Evolutionary conservation across 768 basidiomycete species (phyloP).

Genomic region (Rhizopogon rudus): DNA sequence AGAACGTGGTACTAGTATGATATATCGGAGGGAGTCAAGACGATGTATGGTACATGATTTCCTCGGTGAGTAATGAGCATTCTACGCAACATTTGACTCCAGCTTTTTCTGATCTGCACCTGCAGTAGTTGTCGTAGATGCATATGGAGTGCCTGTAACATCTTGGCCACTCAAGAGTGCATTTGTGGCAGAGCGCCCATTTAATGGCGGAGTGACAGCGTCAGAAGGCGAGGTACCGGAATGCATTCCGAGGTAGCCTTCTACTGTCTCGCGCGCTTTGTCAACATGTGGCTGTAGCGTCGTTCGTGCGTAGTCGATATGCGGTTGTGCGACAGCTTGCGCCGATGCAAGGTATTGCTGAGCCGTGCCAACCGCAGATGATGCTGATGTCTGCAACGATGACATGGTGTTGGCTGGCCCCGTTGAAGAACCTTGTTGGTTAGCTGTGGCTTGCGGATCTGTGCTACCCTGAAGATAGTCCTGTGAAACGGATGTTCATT

Average conservation of each 20-base stretch:
- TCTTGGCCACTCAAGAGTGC: constrained; percentile 35
- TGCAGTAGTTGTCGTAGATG: constrained; percentile 8
- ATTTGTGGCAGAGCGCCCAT: constrained; percentile 24
- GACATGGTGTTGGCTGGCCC: constrained; percentile 23
- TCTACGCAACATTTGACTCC: constrained; percentile 3
- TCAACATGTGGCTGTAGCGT: constrained; percentile 29
- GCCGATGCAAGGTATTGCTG: constrained; percentile 25
- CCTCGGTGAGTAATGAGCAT: background rate
- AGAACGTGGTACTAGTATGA: too few relatives aligned
- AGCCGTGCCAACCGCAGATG: constrained; percentile 24
- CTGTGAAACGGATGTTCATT: background rate
- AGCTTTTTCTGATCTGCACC: background rate
- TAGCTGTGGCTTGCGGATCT: constrained; percentile 2
- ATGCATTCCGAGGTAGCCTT: constrained; percentile 12
- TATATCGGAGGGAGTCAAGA: too few relatives aligned
- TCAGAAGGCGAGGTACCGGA: constrained; percentile 3
- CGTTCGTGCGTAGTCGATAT: constrained; percentile 18
- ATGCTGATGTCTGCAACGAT: constrained; percentile 26
- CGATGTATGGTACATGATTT: background rate
- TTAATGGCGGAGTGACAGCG: constrained; percentile 6
- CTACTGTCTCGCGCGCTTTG: constrained; percentile 14
- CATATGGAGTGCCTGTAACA: constrained; percentile 25
- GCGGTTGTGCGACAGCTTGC: constrained; percentile 17
- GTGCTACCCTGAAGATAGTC: background rate
- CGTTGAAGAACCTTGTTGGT: constrained; percentile 10